Conservation (phyloP, 345 rosid species). For the Camelina sativa region DNA sequence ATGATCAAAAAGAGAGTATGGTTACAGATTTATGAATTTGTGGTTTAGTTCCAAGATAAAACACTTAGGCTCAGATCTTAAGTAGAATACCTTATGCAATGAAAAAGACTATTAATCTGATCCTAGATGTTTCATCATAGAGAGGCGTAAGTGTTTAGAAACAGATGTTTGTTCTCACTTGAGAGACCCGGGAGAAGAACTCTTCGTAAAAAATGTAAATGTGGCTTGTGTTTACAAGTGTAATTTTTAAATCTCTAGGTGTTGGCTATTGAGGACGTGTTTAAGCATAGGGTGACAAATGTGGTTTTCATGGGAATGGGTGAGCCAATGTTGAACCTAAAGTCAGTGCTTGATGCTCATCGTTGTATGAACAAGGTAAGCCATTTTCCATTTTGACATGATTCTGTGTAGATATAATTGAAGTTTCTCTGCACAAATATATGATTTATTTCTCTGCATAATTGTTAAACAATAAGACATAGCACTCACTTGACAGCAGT, state of each 20-base stretch:
- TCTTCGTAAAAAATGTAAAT: background rate
- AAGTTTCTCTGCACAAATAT: background rate
- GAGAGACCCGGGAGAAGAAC: background rate
- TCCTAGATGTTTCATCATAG: background rate
- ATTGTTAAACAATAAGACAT: constrained; percentile 3
- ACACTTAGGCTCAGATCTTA: background rate
- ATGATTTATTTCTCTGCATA: too few species aligned
- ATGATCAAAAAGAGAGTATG: constrained; percentile 4
- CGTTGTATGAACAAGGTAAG: constrained; percentile 88
- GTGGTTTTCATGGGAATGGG: constrained; percentile 99
- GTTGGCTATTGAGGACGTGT: constrained; percentile 85
- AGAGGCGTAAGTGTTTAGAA: background rate
- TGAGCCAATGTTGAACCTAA: constrained; percentile 95
- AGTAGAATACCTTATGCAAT: constrained; percentile 16
- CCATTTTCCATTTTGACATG: background rate
- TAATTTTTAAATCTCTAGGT: constrained; percentile 53
- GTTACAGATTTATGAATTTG: constrained; percentile 5
- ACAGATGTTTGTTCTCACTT: background rate
- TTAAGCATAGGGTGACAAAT: constrained; percentile 92
- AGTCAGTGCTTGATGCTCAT: constrained; percentile 91
- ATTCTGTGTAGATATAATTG: background rate
- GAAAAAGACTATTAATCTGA: background rate
- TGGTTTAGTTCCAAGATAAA: constrained; percentile 18
- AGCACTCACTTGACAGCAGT: constrained; percentile 16
- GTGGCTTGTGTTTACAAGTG: constrained; percentile 17